These are phyloP conservation scores for Colletotrichum sidae DNA, from an alignment of 2,329 filamentous ascomycete species.

Conservation along the genomic window DNA sequence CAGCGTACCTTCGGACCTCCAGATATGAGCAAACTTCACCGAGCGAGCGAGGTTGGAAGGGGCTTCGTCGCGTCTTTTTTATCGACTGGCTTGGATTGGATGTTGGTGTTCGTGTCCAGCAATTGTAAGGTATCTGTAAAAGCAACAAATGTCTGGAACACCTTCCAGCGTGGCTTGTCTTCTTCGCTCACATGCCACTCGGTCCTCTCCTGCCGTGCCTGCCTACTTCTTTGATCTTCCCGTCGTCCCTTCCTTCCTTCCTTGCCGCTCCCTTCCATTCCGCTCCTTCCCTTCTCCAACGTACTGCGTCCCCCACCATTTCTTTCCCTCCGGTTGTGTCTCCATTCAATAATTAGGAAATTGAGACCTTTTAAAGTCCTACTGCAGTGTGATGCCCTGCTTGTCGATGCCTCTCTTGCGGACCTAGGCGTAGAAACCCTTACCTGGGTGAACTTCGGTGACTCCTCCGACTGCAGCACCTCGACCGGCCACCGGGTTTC, in stretches of 20 bases:
- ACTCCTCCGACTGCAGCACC: constrained; percentile 16
- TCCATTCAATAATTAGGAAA: constrained; percentile 3
- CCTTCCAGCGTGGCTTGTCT: background rate
- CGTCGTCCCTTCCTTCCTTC: constrained; percentile 1
- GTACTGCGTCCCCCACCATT: background rate
- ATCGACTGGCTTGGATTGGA: constrained; percentile 12
- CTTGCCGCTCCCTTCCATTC: constrained; percentile 8
- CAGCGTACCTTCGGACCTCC: background rate
- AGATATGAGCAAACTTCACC: constrained; percentile 10
- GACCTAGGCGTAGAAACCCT: background rate
- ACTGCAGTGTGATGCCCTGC: background rate
- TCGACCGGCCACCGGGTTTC: background rate
- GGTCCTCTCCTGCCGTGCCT: background rate
- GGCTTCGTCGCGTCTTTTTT: constrained; percentile 14
- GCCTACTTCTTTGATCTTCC: constrained; percentile 2
- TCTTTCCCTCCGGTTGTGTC: background rate
- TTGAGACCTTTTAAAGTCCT: background rate
- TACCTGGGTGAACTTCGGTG: background rate
- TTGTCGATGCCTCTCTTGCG: background rate
- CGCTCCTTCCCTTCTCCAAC: background rate
- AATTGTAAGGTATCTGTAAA: no score
- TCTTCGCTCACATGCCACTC: background rate
- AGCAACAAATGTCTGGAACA: background rate
- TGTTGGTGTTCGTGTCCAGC: background rate
- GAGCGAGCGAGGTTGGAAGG: background rate